A percentile compares a stretch with the other conserved stretches of the same genome.
phyloP scores from a whole-genome alignment of 768 basidiomycete species.

The Lentinula raphanica region DNA sequence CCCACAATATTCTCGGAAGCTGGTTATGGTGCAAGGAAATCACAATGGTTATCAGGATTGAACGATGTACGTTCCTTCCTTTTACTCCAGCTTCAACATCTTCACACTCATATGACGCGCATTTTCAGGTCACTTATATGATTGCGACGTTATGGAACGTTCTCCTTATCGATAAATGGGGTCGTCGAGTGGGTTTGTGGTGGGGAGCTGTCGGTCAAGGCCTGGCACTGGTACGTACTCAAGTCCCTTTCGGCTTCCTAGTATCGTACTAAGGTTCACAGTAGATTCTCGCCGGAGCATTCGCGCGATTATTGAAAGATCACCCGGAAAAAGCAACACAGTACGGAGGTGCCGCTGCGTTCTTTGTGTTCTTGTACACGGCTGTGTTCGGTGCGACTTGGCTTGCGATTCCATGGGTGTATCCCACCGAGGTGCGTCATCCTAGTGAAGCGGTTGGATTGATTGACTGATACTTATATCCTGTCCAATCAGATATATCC shows the following conservation, averaged over 20 bases:
- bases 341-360: slow-evolving; percentile 38
- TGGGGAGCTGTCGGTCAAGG: slow-evolving; percentile 42
- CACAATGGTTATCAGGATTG: slow-evolving; percentile 40
- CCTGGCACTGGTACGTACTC: slow-evolving; percentile 18
- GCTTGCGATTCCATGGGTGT: slow-evolving; percentile 38
- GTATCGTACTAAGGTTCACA: not conserved
- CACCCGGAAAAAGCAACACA: slow-evolving; percentile 32
- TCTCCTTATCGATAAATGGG: slow-evolving; percentile 38
- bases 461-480: slow-evolving; percentile 1
- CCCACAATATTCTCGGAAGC: slow-evolving; percentile 40
- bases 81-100: not conserved
- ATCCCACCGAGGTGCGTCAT: slow-evolving; percentile 22
- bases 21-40: slow-evolving; percentile 36
- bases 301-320: slow-evolving; percentile 34
- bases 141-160: slow-evolving; percentile 35
- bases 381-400: slow-evolving; percentile 41
- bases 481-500: slow-evolving; percentile 43
- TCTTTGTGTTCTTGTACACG: slow-evolving; percentile 40
- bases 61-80: slow-evolving; percentile 28
- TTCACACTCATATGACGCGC: not conserved
- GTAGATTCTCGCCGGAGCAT: slow-evolving; percentile 36
- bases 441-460: no score
- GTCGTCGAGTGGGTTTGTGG: slow-evolving; percentile 38
- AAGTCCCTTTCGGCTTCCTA: not conserved
- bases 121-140: slow-evolving; percentile 35